These are phyloP conservation scores for Wickerhamomyces tratensis DNA, from an alignment of 805 yeast species.

Conservation along the genomic window DNA sequence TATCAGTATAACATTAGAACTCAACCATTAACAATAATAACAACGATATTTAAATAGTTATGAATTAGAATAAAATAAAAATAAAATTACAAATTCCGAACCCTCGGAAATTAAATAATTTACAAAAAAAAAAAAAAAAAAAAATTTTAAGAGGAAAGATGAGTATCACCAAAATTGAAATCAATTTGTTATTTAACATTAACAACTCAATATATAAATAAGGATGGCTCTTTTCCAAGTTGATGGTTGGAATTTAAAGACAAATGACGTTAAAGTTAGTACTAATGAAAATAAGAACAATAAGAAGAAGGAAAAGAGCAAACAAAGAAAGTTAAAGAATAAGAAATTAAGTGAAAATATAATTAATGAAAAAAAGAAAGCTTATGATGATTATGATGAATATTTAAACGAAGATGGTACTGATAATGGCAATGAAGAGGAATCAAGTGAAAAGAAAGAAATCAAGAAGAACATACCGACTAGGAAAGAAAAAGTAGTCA, in stretches of 20 bases:
- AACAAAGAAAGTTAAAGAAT: constrained; percentile 11
- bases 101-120: too few relatives aligned
- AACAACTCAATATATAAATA: too few relatives aligned
- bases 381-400: constrained; percentile 2
- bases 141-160: not conserved
- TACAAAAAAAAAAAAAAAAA: not conserved
- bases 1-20: too few relatives aligned
- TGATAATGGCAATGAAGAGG: constrained; percentile 19
- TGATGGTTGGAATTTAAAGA: constrained; percentile 71
- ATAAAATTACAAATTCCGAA: too few relatives aligned
- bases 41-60: too few relatives aligned
- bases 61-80: too few relatives aligned
- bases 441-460: not conserved
- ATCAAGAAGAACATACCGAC: not conserved
- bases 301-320: constrained; percentile 10
- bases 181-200: too few relatives aligned
- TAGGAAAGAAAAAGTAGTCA: too few relatives aligned
- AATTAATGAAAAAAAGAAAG: constrained; percentile 2
- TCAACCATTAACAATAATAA: too few relatives aligned
- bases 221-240: constrained; percentile 67
- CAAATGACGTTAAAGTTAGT: constrained; percentile 41
- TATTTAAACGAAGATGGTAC: constrained; percentile 8
- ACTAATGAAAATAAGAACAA: constrained; percentile 15
- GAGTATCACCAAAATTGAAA: not conserved
- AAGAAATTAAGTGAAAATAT: constrained; percentile 6